Base-by-base conservation (phyloP, 2,329 filamentous ascomycete species). In the Davidsoniella virescens region DNA sequence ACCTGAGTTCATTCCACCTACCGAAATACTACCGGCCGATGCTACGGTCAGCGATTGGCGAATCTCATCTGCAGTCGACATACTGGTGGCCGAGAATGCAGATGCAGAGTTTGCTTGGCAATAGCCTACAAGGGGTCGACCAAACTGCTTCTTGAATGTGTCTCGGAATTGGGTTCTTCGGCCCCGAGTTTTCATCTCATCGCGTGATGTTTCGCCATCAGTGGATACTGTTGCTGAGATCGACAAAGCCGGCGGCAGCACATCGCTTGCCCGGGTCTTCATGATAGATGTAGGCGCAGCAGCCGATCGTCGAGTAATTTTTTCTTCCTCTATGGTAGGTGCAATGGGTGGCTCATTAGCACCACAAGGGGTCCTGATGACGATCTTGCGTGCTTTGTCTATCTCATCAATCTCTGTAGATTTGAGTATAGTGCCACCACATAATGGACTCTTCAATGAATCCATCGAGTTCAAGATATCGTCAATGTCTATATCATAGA, bases 271-370 rank as follows among this genome's bases (percentile, higher is more conserved):
- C 33, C 43, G 42, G 7, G 50, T 54, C 41, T 64, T 66, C 26
- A 68, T 46, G 23, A 67, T 67, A 1, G 65, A 62, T 1, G 60
- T 62, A 5, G 62, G 60, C 12, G 55, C 54, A 4, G 40, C 53
- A 2, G 56, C 56, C 45, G 59, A 61, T 33, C 65, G 58, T 25
- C 65, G 60, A 18, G 60, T 59, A 10, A 56, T 54, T 52, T 66
- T 62, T 53, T 68, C 65, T 44, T 67, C 61, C 43, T 59, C 54
- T 29, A 66, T 51, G 1, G 64, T 64, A n/a, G 57, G 61, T 5
- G 61, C 59, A 5, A 54, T 54, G 8, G 52, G 52, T 3, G 47
- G 44, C 2, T 50, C 17, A 26, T 29, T 37, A 23, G 47, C 39
- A 8, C 39, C 17, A 12, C 29, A 33, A 9, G 47, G 52, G n/a